These are phyloP conservation scores for Incumbomyces lentus DNA, from an alignment of 2,329 filamentous ascomycete species.

Conservation along the genomic window DNA sequence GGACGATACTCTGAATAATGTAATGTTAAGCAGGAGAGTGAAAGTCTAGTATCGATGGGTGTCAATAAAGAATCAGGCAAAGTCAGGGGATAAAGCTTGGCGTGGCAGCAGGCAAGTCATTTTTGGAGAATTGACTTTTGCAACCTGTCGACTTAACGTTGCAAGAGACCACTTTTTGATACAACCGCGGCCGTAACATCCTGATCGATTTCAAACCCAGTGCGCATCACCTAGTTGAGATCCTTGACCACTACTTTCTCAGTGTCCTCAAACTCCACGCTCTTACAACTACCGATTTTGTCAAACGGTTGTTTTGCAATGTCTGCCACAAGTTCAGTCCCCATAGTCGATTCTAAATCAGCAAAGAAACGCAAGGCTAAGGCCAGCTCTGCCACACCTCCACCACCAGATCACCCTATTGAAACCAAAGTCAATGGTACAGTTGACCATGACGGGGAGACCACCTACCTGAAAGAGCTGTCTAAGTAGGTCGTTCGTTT, in stretches of 20 bases:
- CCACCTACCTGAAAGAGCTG: conserved; percentile 73
- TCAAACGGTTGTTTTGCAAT: conserved; percentile 5
- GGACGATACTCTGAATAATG: too few relatives aligned
- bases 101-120: too few relatives aligned
- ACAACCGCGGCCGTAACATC: neutral
- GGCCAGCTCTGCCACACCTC: conserved; percentile 39
- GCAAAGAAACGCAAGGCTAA: conserved; percentile 53
- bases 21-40: too few relatives aligned
- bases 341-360: conserved; percentile 47
- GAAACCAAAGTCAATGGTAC: conserved; percentile 26
- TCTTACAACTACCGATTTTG: neutral
- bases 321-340: conserved; percentile 13
- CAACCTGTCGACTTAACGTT: too few relatives aligned
- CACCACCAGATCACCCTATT: conserved; percentile 35
- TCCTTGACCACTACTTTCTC: neutral
- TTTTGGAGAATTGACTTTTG: too few relatives aligned
- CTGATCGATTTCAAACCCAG: neutral
- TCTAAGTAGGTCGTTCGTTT: conserved; percentile 59
- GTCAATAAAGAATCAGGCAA: too few relatives aligned
- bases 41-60: too few relatives aligned
- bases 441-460: conserved; percentile 54
- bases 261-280: neutral
- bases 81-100: too few relatives aligned
- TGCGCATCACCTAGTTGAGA: neutral
- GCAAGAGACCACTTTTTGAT: too few relatives aligned